phyloP scores from a whole-genome alignment of 768 basidiomycete species.

The Boletus speciosus region DNA sequence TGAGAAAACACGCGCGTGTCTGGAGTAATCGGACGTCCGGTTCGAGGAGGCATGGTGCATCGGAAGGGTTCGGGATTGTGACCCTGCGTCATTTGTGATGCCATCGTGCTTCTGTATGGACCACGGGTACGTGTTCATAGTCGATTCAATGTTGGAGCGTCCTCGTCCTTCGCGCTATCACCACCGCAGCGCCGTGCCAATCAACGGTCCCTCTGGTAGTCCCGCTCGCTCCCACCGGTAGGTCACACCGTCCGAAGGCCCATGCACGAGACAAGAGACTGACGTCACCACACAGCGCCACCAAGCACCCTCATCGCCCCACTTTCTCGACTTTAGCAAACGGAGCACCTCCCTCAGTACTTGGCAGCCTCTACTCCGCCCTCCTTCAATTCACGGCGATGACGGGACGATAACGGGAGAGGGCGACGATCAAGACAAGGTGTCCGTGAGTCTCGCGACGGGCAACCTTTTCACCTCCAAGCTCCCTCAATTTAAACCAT shows the following conservation, averaged over 20 bases:
- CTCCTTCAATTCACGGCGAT: not conserved
- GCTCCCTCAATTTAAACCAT: not conserved
- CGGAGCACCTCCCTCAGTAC: not conserved
- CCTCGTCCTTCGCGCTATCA: not conserved
- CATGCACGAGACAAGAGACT: not conserved
- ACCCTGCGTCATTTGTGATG: conserved; percentile 5
- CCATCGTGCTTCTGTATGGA: not conserved
- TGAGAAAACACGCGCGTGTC: not conserved
- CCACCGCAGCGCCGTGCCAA: not conserved
- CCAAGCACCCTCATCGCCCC: not conserved
- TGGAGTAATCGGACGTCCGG: not conserved
- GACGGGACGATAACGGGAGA: not conserved
- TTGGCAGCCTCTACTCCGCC: not conserved
- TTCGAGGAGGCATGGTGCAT: not conserved
- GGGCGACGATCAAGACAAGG: not conserved
- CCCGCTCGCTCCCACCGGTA: not conserved
- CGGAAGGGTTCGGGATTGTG: not conserved
- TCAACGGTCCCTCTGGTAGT: not conserved
- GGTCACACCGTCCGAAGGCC: not conserved
- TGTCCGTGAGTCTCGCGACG: not conserved
- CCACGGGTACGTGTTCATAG: not conserved
- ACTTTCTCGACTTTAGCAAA: not conserved
- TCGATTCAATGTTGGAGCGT: not conserved
- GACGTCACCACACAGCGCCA: not conserved
- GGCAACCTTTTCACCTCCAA: not conserved